Base-by-base conservation (phyloP, 2,329 filamentous ascomycete species). In the Cordyceps farinosa region DNA sequence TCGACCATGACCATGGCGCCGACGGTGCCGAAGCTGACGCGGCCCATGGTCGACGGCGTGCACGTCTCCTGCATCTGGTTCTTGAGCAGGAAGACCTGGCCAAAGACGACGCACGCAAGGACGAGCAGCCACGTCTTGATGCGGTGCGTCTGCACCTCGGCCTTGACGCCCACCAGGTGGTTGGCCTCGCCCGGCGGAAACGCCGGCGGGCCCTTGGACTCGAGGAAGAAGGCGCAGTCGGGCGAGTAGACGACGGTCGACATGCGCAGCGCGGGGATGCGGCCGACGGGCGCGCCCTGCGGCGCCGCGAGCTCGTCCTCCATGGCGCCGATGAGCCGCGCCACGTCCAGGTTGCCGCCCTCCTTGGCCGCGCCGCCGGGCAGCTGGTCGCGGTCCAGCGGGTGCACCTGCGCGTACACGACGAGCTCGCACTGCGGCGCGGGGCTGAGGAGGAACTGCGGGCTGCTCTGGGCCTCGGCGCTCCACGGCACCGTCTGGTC, bases 351-450 rank as follows among this genome's bases (percentile, higher is more conserved):
- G 50, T 74, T 73, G 54, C 75, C 70, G 55, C 66, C 71, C 64
- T 68, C 72, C 64, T 67, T 72, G 64, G 65, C 66, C 29, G 75
- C 70, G 60, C 73, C 70, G 13, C 34, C 13, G 11, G 32, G 22
- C 29, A 79, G 66, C 27, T 73, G 71, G 9, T 74, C 69, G 13
- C 74, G 73, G 53, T 80, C 75, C 3, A 83, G 75, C 1, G 86
- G 85, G 66, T 90, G 83, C 47, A 94, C 82, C 73, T 98, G 95
- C 36, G 94, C 79, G 74, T 93, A 98, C 61, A 96, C 79, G 56
- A 99, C 79, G 71, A 92, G 92, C 75, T 99, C 95, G 80, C 95
- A 99, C 69, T 91, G 90, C 0, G 92, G 91, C 13, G 73, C 74
- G 22, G 86, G 84, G 64, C 83, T 82, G 63, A 79, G 80, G 11